Base-by-base conservation (phyloP, 1,284 basidiomycete genomes). In the Earliella scabrosa region DNA sequence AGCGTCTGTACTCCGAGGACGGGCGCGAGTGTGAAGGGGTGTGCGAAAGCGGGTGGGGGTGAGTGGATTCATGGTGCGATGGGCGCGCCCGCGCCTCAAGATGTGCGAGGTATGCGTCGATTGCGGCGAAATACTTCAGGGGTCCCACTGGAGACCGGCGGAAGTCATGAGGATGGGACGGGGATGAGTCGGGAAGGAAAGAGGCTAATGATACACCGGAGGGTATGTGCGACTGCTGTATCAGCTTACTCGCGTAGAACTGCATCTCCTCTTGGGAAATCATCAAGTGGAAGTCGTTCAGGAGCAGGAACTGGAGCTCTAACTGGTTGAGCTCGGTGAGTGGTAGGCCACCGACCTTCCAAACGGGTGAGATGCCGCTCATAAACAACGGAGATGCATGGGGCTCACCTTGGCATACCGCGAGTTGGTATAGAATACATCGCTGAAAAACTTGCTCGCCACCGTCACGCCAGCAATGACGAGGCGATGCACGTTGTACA, bases 361-460 rank as follows among this genome's bases (percentile, higher is more conserved):
- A 45, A 50, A 21, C 51, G 45, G 55, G 21, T 57, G 57, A 29
- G 20, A 18, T 27, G 16, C 20, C 20, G 40, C n/a, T n/a, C n/a
- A n/a, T n/a, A n/a, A 36, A 36, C 16, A 9, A 29, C 26, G 16
- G 2, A 24, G 21, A 13, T 38, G 20, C 13, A 21, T 38, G 23
- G 24, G 39, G 78, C 87, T 50, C 59, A 96, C 95, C 85, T 98
- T 99, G 55, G 97, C 97, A 71, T 99, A 99, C 34, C 97, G 83
- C 27, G 96, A 98, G 69, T 99, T 99, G n/a, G 97, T 98, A 76
- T 99, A 98, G 69, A 99, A 99, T 10, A 99, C 95, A 72, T 99
- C 97, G 58, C 92, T 95, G 73, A 98, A 98, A 73, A 99, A 99
- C 74, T 99, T 99, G 79, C 92, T 95, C 18, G 97, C 96, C 9